Conservation (phyloP, 306 rosid species). For the Cicer yamashitae region DNA sequence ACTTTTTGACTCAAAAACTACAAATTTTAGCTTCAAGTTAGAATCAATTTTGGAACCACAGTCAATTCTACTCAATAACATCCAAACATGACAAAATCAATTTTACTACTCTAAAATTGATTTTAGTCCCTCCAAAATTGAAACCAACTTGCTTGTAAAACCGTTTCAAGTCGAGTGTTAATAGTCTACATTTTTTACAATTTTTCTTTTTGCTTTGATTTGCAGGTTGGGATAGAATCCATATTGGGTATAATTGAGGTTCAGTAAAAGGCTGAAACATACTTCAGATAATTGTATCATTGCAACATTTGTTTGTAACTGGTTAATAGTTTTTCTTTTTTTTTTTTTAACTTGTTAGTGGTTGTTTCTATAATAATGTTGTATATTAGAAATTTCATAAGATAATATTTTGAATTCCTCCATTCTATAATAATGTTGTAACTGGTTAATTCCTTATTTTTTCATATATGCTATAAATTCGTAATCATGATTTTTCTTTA, state of each 20-base stretch:
- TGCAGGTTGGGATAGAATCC: conserved; percentile 52
- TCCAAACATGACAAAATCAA: no score
- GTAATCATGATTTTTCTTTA: no score
- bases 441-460: no score
- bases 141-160: neutral
- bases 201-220: neutral
- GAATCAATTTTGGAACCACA: no score
- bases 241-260: conserved; percentile 45
- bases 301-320: conserved; percentile 43
- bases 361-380: conserved; percentile 20
- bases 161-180: neutral
- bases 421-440: no score
- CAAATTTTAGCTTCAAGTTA: neutral
- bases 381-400: conserved; percentile 40
- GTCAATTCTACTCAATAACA: no score
- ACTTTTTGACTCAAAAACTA: no score
- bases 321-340: conserved; percentile 27
- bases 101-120: no score
- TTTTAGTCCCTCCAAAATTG: no score
- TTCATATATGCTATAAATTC: neutral
- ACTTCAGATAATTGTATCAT: conserved; percentile 43
- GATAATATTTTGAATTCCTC: conserved; percentile 30
- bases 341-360: conserved; percentile 5
- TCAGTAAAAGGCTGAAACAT: conserved; percentile 29
- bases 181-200: neutral